Conservation (phyloP, 371 early-diverging fungal species). For the Lichtheimia corymbifera region DNA sequence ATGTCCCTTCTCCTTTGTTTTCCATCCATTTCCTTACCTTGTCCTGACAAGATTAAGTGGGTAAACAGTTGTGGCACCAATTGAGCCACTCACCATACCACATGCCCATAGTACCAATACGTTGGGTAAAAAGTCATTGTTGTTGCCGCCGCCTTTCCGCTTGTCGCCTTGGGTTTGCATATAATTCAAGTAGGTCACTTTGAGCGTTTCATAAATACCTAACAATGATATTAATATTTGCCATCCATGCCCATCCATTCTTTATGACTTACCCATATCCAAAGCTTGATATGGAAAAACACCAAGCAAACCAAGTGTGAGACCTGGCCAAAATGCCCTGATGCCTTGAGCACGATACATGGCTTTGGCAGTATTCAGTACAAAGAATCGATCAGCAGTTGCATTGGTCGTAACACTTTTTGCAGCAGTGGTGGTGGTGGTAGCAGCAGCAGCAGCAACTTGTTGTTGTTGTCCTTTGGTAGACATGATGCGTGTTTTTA, state of each 20-base stretch:
- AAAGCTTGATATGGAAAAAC: conserved; percentile 85
- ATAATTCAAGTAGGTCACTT: conserved; percentile 64
- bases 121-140: conserved; percentile 29
- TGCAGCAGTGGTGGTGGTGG: conserved; percentile 1
- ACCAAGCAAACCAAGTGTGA: conserved; percentile 62
- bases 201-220: conserved; percentile 74
- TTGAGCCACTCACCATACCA: conserved; percentile 75
- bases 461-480: conserved; percentile 22
- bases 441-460: neutral
- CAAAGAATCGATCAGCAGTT: conserved; percentile 20
- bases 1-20: neutral
- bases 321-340: conserved; percentile 76
- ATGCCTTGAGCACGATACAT: conserved; percentile 66
- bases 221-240: neutral
- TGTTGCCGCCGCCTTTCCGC: conserved; percentile 16
- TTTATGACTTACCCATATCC: conserved; percentile 54
- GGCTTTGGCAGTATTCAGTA: conserved; percentile 49
- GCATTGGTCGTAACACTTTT: neutral
- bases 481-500: conserved; percentile 80
- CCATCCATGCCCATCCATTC: neutral
- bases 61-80: conserved; percentile 78
- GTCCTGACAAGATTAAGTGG: conserved; percentile 76
- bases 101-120: conserved; percentile 65
- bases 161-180: conserved; percentile 40
- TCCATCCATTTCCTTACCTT: conserved; percentile 59